Base-by-base conservation (phyloP, 257 asterid species). In the Ilex asprella region DNA sequence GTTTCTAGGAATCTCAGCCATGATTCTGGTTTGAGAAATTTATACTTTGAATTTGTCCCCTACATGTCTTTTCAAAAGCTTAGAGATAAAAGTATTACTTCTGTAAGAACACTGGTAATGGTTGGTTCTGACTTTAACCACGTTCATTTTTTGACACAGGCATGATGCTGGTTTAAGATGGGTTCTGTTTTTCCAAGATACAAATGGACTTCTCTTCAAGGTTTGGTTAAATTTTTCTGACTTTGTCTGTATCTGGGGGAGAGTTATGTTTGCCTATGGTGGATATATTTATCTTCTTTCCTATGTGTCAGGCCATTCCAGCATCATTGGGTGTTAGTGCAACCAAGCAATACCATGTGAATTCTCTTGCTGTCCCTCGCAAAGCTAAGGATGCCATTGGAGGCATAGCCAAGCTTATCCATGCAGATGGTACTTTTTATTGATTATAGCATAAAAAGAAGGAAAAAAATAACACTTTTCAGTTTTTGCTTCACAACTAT, bases 331-430 rank as follows among this genome's bases (percentile, higher is more conserved):
- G 99, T 66, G 99, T 89, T 63, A 93, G 99, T 72, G 71, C 88
- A 74, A 77, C 78, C 61, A 93, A 84, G 62, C 81, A 76, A 69
- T 93, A 93, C 81, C 94, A 93, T 70, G 97, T 93, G 61, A 89
- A 93, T 78, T 93, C 99, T 87, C 91, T 93, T 55, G 92, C 99
- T 59, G 99, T 89, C 81, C 97, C 91, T 49, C 86, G 99, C 68
- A 93, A 93, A 85, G 99, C 99, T 59, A 93, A 93, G 84, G 99
- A 93, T 76, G 97, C 99, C 73, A 89, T 89, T 67, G 99, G 99
- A 66, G 99, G 99, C 76, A 93, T 93, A 62, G 77, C 99, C 64
- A 89, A 71, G 67, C 96, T 93, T 64, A 83, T 90, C 68, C 99
- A 93, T 72, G 72, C 80, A 74, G 99, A 93, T 81, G 99, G 99